phyloP scores from a whole-genome alignment of 2,329 filamentous ascomycete species.

The Aspergillus pseudoterreus region DNA sequence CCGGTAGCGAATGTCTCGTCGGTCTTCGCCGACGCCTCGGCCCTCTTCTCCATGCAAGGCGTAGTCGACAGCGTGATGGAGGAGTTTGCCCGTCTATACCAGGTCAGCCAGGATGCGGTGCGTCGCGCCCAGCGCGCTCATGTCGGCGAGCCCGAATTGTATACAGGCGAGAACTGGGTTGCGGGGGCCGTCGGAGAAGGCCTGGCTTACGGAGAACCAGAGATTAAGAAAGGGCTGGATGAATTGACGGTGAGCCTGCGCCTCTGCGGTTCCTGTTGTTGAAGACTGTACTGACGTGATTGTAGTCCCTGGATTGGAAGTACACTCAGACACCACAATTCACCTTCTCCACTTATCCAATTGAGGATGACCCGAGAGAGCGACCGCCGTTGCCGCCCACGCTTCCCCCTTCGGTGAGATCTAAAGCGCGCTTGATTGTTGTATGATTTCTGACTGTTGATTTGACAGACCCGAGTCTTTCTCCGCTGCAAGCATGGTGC shows the following conservation, averaged over 20 bases:
- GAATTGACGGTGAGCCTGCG: slow-evolving; percentile 51
- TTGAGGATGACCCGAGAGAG: slow-evolving; percentile 56
- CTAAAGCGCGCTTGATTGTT: not conserved
- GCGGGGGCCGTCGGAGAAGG: slow-evolving; percentile 51
- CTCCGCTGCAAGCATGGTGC: slow-evolving; percentile 39
- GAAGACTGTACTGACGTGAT: not conserved
- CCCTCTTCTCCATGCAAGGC: slow-evolving; percentile 45
- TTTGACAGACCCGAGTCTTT: slow-evolving; percentile 37
- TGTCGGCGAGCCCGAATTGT: slow-evolving; percentile 29
- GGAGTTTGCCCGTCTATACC: slow-evolving; percentile 68
- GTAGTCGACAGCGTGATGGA: slow-evolving; percentile 54
- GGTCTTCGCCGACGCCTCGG: slow-evolving; percentile 42
- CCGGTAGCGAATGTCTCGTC: slow-evolving; percentile 74
- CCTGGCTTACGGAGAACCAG: slow-evolving; percentile 42
- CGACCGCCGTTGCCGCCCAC: slow-evolving; percentile 50
- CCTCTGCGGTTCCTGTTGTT: not conserved
- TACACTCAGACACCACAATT: slow-evolving; percentile 86
- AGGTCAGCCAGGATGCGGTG: slow-evolving; percentile 34
- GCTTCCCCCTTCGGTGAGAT: slow-evolving; percentile 47
- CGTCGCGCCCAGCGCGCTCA: slow-evolving; percentile 30
- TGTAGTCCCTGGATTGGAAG: slow-evolving; percentile 59
- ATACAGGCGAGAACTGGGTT: slow-evolving; percentile 33
- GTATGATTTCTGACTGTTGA: not conserved
- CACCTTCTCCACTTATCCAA: slow-evolving; percentile 61
- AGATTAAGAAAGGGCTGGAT: slow-evolving; percentile 58